Evolutionary conservation across 1,284 basidiomycete species (phyloP), one percentile per base, ranked within the genome.

Genomic region (Apiotrichum laibachii): DNA sequence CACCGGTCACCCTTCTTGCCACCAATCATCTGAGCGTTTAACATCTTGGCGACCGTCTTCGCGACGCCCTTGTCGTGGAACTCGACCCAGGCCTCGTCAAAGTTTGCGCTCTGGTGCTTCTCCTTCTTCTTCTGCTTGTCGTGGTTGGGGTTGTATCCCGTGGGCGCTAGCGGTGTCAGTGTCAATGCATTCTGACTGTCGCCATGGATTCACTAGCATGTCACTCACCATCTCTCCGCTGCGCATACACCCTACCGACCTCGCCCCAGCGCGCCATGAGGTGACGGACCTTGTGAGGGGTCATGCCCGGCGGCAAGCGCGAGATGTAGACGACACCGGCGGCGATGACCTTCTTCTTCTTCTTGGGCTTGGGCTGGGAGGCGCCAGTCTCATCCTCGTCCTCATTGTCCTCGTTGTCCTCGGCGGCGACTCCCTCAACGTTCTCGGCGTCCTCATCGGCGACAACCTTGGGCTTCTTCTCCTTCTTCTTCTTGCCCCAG

Each of bases 231-330:
- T 90, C 90, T 82, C 90, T 88, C 74, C 88, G 86, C 71, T 91
- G 90, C 59, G 92, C 80, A 80, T 91, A 93, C n/a, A 93, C 87
- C 55, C 88, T 82, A 1, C 89, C 90, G 5, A 92, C 81, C 57
- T 90, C 89, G 5, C 91, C 92, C 73, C 91, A 87, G 37, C 83
- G 83, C 64, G 85, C 86, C 87, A 94, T 88, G 45, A 97, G 81
- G 80, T 99, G 92, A 59, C 92, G 88, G 43, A 99, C 91, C 79
- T 99, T 99, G 33, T 90, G 84, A 26, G 95, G 94, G 26, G 89
- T 91, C 96, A 99, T 99, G 1, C 94, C 96, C n/a, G 94, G 95
- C 1, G 96, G 96, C 70, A 99, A 89, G 43, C 95, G 84, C 18
- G 92, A 96, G 56, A 99, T 92, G 78, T 98, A 99, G 50, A 99